Conservation (phyloP, 177 flowering plant genomes). For the Vitis hybrid region DNA sequence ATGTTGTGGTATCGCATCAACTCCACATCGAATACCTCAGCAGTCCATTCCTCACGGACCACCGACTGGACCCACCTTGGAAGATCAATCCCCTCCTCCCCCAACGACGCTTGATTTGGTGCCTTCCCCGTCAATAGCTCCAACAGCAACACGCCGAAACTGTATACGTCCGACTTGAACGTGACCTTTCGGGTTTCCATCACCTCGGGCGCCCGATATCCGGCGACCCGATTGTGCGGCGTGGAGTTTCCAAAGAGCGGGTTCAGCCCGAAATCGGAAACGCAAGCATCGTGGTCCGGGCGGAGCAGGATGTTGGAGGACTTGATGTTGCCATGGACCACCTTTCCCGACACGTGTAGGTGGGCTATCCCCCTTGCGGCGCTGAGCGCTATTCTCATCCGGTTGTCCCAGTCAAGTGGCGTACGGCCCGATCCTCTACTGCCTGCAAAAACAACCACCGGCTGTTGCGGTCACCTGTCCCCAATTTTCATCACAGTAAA, state of each 20-base stretch:
- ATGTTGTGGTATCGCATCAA: conserved; percentile 75
- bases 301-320: conserved; percentile 85
- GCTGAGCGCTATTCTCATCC: conserved; percentile 76
- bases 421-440: conserved; percentile 93
- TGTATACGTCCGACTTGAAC: conserved; percentile 88
- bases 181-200: conserved; percentile 77
- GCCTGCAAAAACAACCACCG: conserved; percentile 38
- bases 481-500: too few relatives aligned
- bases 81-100: conserved; percentile 93
- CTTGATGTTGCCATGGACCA: conserved; percentile 92
- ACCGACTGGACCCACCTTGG: conserved; percentile 98
- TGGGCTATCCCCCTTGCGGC: conserved; percentile 74
- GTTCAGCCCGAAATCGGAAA: conserved; percentile 82
- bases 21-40: conserved; percentile 96
- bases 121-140: conserved; percentile 91
- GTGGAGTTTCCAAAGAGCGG: conserved; percentile 56
- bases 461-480: not conserved
- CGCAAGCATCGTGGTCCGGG: conserved; percentile 48
- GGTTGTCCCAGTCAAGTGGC: conserved; percentile 87
- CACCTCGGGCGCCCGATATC: conserved; percentile 93
- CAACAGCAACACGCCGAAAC: conserved; percentile 79
- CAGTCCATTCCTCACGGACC: conserved; percentile 97
- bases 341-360: conserved; percentile 65
- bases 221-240: conserved; percentile 67
- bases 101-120: conserved; percentile 85